phyloP scores from a whole-genome alignment of 257 asterid genomes.

The Solanum infundibuliforme region DNA sequence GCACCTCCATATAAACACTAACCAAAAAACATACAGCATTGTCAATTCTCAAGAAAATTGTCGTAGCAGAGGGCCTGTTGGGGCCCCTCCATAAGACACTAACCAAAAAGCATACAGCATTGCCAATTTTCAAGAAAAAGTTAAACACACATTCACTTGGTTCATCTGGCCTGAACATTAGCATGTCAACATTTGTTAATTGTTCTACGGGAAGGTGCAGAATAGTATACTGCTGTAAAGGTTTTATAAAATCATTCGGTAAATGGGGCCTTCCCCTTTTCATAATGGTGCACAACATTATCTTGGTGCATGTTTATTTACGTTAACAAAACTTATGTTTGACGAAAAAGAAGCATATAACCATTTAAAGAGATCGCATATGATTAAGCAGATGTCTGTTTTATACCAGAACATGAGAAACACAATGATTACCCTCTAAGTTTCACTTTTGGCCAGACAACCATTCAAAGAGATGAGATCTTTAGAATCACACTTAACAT shows the following conservation, averaged over 20 bases:
- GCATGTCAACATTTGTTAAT: background rate
- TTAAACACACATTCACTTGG: background rate
- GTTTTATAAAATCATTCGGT: background rate
- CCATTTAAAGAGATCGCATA: background rate
- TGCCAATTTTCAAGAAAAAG: background rate
- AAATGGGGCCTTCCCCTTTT: background rate
- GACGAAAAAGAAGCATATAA: background rate
- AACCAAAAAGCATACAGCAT: background rate
- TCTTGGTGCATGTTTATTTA: background rate
- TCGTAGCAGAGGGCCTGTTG: background rate
- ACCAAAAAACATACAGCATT: background rate
- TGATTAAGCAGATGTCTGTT: background rate
- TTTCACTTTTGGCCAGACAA: background rate
- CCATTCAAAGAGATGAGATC: background rate
- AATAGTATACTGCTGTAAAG: background rate
- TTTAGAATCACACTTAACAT: background rate
- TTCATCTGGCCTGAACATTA: background rate
- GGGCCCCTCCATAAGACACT: slow-evolving; percentile 94
- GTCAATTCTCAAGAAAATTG: background rate
- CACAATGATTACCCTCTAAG: background rate
- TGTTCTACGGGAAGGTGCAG: background rate
- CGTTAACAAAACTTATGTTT: background rate
- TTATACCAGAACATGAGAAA: background rate
- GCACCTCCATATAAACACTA: slow-evolving; percentile 98
- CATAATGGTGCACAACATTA: background rate